These are phyloP conservation scores for Candida coleopterorum DNA, from an alignment of 805 yeast species.

Conservation along the genomic window DNA sequence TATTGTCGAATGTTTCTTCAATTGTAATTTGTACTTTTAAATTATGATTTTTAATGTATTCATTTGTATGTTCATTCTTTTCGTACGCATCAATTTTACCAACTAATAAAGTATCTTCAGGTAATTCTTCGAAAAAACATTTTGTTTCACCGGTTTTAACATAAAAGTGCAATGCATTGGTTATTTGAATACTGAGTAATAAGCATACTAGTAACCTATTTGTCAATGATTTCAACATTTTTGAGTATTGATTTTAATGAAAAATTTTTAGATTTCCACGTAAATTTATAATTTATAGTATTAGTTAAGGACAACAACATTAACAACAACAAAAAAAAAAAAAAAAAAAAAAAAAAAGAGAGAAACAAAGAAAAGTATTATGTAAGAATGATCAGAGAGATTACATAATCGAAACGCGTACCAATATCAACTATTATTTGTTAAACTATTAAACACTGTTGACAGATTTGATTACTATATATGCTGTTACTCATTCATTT, in stretches of 20 bases:
- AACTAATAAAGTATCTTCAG: slow-evolving; percentile 72
- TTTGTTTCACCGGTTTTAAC: slow-evolving; percentile 67
- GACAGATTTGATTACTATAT: no score
- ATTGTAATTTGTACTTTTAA: slow-evolving; percentile 65
- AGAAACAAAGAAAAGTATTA: no score
- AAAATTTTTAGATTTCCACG: slow-evolving; percentile 6
- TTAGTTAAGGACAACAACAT: no score
- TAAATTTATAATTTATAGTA: not conserved
- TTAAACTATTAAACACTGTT: no score
- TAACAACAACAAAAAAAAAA: not conserved
- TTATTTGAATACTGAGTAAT: slow-evolving; percentile 12
- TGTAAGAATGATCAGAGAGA: no score
- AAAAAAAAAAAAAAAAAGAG: no score
- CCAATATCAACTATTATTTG: no score
- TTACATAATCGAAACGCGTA: no score
- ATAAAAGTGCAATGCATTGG: slow-evolving; percentile 68
- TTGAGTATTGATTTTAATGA: not conserved
- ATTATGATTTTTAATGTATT: slow-evolving; percentile 49
- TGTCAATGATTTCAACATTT: slow-evolving; percentile 6
- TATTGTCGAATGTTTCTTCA: slow-evolving; percentile 71
- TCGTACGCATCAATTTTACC: slow-evolving; percentile 72
- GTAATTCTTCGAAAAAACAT: slow-evolving; percentile 82
- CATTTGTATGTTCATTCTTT: slow-evolving; percentile 41
- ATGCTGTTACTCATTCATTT: no score
- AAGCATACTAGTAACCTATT: slow-evolving; percentile 7